Evolutionary conservation across 75 land plant genomes (phyloP).

Genomic region (Pseudotsuga menziesii): DNA sequence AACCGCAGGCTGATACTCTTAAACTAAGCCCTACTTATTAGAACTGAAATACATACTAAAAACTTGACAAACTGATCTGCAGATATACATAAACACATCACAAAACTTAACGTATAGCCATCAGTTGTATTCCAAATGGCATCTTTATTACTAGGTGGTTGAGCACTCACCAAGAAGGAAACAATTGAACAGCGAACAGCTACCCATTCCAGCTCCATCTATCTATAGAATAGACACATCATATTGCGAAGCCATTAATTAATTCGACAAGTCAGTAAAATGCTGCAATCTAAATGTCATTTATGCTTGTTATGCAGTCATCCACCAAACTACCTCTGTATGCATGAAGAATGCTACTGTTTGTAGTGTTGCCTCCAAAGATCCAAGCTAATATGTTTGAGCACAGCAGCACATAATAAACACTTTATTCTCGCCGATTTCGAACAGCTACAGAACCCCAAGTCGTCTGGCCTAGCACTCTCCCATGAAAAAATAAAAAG

Average conservation of each 20-base stretch:
- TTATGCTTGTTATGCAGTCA: not conserved
- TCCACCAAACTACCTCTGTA: not conserved
- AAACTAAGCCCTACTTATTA: not conserved
- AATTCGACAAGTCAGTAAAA: not conserved
- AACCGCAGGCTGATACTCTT: not conserved
- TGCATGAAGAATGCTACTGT: not conserved
- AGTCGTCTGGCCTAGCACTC: too few species aligned
- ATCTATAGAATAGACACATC: not conserved
- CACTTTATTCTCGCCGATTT: not conserved
- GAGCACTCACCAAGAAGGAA: not conserved
- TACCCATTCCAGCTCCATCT: not conserved
- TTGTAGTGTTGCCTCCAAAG: not conserved
- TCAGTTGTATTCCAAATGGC: not conserved
- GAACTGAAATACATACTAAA: not conserved
- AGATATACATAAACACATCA: not conserved
- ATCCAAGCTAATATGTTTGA: not conserved
- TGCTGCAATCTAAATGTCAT: not conserved
- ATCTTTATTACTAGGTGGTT: not conserved
- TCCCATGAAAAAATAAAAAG: conserved; percentile 4
- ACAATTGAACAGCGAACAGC: not conserved
- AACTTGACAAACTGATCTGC: not conserved
- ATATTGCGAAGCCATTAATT: not conserved
- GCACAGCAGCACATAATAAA: not conserved
- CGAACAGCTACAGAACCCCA: not conserved
- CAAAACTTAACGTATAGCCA: not conserved